A percentile compares a stretch with the other conserved stretches of the same genome.
Evolutionary conservation across 2,329 filamentous ascomycete species (phyloP).

Genomic region (Aspergillus viridinutans): DNA sequence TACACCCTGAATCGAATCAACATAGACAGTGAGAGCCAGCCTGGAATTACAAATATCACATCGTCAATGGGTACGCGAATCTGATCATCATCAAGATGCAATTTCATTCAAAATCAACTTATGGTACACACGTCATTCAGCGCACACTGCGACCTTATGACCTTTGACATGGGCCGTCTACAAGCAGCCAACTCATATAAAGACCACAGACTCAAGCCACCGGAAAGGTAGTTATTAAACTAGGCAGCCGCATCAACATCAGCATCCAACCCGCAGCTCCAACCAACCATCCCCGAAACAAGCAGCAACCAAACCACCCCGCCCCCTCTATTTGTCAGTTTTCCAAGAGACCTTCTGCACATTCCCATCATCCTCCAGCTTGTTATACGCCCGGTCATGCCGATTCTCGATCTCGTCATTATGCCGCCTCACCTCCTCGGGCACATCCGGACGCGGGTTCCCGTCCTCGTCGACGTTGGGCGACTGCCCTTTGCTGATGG

Average conservation of each 20-base stretch:
- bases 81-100: background rate
- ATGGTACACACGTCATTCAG: background rate
- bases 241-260: background rate
- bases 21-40: background rate
- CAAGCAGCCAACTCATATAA: background rate
- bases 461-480: conserved; percentile 28
- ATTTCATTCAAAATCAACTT: background rate
- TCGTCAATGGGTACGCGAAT: background rate
- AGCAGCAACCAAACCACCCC: background rate
- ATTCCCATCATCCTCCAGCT: conserved; percentile 22
- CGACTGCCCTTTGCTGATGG: conserved; percentile 28
- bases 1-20: background rate
- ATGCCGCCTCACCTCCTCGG: conserved; percentile 33
- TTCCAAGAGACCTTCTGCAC: conserved; percentile 15
- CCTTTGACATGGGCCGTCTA: background rate
- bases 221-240: background rate
- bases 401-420: conserved; percentile 31
- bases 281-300: background rate
- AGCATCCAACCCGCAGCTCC: background rate
- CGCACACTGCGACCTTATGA: background rate
- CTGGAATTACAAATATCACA: background rate
- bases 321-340: background rate
- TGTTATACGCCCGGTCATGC: conserved; percentile 31
- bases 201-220: background rate
- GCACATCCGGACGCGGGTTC: conserved; percentile 20